These are phyloP conservation scores for Psilocybe azurescens DNA, from an alignment of 768 basidiomycete species.

Conservation along the genomic window DNA sequence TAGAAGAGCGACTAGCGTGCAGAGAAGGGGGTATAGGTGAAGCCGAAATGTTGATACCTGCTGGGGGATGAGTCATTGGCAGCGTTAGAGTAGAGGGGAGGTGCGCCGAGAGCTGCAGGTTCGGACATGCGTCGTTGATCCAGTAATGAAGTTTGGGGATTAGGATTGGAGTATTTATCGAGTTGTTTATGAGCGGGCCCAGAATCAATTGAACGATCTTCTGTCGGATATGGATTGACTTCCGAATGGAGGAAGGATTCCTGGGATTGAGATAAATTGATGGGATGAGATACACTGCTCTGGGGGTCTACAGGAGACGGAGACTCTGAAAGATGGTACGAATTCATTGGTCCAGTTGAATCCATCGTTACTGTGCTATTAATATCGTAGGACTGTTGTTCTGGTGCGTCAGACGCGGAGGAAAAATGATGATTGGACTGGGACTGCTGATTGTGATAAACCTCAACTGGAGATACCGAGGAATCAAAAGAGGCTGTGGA, in stretches of 20 bases:
- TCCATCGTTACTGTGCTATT: conserved; percentile 22
- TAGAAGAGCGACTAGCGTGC: conserved; percentile 37
- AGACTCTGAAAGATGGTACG: conserved; percentile 42
- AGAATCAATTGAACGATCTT: conserved; percentile 41
- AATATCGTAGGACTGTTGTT: conserved; percentile 30
- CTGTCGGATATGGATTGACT: conserved; percentile 45
- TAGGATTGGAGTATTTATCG: conserved; percentile 42
- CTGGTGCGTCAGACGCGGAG: conserved; percentile 20
- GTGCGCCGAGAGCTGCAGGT: conserved; percentile 50
- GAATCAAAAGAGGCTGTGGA: conserved; percentile 34
- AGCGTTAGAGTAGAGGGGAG: conserved; percentile 44
- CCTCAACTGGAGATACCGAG: conserved; percentile 32
- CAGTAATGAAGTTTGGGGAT: conserved; percentile 36
- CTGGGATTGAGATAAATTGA: conserved; percentile 48
- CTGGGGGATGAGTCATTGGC: conserved; percentile 33
- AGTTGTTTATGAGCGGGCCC: conserved; percentile 39
- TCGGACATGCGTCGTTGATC: conserved; percentile 77
- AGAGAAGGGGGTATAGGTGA: conserved; percentile 40
- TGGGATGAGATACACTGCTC: conserved; percentile 39
- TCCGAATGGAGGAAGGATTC: conserved; percentile 49
- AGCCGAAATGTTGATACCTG: conserved; percentile 48
- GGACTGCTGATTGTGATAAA: conserved; percentile 29
- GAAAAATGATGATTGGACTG: conserved; percentile 13
- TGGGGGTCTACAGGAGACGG: conserved; percentile 50
- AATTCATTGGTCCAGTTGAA: conserved; percentile 25